These are phyloP conservation scores for Fusarium xylarioides DNA, from an alignment of 2,329 filamentous ascomycete species.

Conservation along the genomic window DNA sequence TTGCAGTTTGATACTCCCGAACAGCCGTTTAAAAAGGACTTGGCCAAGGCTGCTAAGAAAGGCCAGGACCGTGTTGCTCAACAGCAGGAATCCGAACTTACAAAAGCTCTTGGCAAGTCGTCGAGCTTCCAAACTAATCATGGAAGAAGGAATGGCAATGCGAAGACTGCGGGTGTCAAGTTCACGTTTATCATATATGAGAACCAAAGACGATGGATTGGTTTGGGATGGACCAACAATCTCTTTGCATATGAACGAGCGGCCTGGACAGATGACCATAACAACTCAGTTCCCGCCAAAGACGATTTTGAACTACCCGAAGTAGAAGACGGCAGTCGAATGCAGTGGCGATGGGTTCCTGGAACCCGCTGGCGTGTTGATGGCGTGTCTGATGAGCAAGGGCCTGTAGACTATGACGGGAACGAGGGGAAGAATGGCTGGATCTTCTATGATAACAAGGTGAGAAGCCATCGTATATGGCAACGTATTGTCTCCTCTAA, in stretches of 20 bases:
- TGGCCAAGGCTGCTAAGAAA: conserved; percentile 37
- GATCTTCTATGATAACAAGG: conserved; percentile 99
- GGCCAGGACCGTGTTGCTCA: conserved; percentile 28
- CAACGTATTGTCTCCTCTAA: background rate
- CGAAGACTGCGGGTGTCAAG: conserved; percentile 80
- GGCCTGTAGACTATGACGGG: conserved; percentile 60
- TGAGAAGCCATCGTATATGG: conserved; percentile 47
- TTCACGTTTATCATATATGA: conserved; percentile 98
- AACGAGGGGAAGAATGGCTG: conserved; percentile 78
- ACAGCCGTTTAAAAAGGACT: conserved; percentile 44
- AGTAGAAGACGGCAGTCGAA: conserved; percentile 66
- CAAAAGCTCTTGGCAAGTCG: conserved; percentile 51
- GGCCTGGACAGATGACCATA: conserved; percentile 95
- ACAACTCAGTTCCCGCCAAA: conserved; percentile 79
- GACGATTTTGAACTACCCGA: conserved; percentile 73
- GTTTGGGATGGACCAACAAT: conserved; percentile 92
- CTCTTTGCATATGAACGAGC: conserved; percentile 90
- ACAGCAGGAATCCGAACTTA: conserved; percentile 55
- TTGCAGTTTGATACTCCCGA: conserved; percentile 71
- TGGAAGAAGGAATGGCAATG: conserved; percentile 46
- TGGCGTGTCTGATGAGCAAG: conserved; percentile 66
- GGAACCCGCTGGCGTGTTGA: conserved; percentile 89
- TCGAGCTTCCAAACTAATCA: conserved; percentile 43
- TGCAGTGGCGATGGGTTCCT: conserved; percentile 80
- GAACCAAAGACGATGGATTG: conserved; percentile 95